phyloP scores from a whole-genome alignment of 2,329 filamentous ascomycete genomes.

The Sclerotinia trifoliorum region DNA sequence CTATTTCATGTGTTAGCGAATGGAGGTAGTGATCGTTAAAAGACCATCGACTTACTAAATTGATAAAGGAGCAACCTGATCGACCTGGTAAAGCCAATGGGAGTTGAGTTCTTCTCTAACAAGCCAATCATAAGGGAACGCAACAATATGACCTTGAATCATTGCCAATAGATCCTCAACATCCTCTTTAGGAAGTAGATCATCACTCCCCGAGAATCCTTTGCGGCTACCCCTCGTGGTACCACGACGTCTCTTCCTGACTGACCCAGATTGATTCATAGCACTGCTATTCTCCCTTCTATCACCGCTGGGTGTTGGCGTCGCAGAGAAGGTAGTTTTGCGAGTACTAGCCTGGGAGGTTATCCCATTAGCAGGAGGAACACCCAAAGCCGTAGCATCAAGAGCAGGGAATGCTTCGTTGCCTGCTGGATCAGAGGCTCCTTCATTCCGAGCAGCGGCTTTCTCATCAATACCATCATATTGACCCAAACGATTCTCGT shows the following conservation, averaged over 20 bases:
- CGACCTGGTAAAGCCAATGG: constrained; percentile 96
- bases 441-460: constrained; percentile 37
- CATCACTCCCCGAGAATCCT: constrained; percentile 65
- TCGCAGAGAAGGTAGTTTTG: constrained; percentile 55
- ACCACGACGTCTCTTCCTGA: constrained; percentile 63
- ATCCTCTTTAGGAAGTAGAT: constrained; percentile 71
- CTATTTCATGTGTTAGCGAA: constrained; percentile 67
- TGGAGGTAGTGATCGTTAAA: constrained; percentile 89
- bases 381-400: constrained; percentile 37
- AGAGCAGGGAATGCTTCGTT: constrained; percentile 50
- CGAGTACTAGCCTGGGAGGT: constrained; percentile 46
- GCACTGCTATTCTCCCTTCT: constrained; percentile 21
- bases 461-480: constrained; percentile 35
- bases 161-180: constrained; percentile 78
- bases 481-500: constrained; percentile 27
- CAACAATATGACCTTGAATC: constrained; percentile 83
- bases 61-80: constrained; percentile 91
- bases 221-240: constrained; percentile 64
- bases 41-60: constrained; percentile 80
- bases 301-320: constrained; percentile 29
- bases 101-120: constrained; percentile 86
- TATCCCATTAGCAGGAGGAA: constrained; percentile 29
- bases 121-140: constrained; percentile 96
- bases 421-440: constrained; percentile 45
- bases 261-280: constrained; percentile 44